Percentiles rank a stretch among this genome's conserved stretches.
These are phyloP conservation scores for Solanum pennellii DNA, from an alignment of 257 asterid species.

Conservation along the genomic window DNA sequence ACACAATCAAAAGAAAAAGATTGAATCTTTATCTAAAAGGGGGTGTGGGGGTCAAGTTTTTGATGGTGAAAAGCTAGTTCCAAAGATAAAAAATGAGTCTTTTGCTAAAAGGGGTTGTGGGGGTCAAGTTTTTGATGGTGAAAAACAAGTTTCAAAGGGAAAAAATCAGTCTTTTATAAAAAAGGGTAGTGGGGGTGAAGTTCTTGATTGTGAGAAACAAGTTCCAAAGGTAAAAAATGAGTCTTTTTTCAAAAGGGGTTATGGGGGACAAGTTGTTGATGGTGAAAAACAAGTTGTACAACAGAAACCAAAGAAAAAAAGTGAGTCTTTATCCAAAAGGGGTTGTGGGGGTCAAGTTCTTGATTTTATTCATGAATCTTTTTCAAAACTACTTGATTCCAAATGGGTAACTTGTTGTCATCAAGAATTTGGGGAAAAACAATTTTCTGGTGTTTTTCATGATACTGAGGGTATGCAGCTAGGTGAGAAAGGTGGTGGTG, in stretches of 20 bases:
- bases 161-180: neutral
- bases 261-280: slow-evolving; percentile 12
- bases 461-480: slow-evolving; percentile 72
- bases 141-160: neutral
- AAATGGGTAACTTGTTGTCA: slow-evolving; percentile 31
- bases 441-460: slow-evolving; percentile 27
- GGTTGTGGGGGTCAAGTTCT: slow-evolving; percentile 20
- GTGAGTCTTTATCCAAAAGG: neutral
- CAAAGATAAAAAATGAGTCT: neutral
- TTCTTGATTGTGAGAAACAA: neutral
- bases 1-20: neutral
- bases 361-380: slow-evolving; percentile 15
- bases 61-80: neutral
- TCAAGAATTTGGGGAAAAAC: slow-evolving; percentile 6
- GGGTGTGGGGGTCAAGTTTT: slow-evolving; percentile 14
- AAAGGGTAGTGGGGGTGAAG: slow-evolving; percentile 7
- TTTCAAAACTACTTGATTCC: slow-evolving; percentile 26
- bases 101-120: slow-evolving; percentile 9
- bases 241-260: slow-evolving; percentile 1
- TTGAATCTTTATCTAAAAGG: neutral
- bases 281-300: neutral
- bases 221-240: neutral
- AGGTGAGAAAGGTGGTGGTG: slow-evolving; percentile 10
- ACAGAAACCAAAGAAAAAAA: neutral
- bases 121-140: neutral